Evolutionary conservation across 1,139 yeast species (phyloP), one percentile per base, ranked within the genome.

Genomic region (Lodderomyces elongisporus): DNA sequence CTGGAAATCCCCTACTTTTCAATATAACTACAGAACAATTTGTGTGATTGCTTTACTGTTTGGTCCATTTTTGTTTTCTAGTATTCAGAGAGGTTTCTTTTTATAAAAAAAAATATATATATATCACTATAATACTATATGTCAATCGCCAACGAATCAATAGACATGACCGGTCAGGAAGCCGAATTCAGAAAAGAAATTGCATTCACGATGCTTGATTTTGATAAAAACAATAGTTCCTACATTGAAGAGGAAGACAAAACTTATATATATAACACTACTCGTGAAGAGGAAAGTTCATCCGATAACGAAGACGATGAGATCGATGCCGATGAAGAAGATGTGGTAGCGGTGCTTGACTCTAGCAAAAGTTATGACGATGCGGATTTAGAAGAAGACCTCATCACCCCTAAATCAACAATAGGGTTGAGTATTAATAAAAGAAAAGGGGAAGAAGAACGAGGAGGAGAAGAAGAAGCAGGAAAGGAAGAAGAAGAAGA

Each of bases 211-310:
- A 50, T 62, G 27, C 42, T 57, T 21, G 49, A 47, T 31, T 52
- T 48, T 31, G 61, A 56, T 33, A 43, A 46, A 17, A 52, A 58
- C 35, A 60, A 56, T 28, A 43, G 45, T 16, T 54, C 67, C 4
- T 63, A 62, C 34, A 41, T 62, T 27, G 70, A 64, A 39, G 67
- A 61, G 31, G 66, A 62, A 7, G 70, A 64, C 40, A 57, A 51
- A 31, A 58, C 69, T 1, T 64, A 58, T 37, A 47, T 56, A 14
- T 51, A 56, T 37, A 49, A 52, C 14, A 56, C 26, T 6, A 27
- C 28, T 17, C 17, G 15, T 16, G 34, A 27, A 3, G 33, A 20
- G 4, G 52, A 41, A 14, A 54, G 48, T 14, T 48, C 41, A 10
- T 50, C 43, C 4, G 42, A 40, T 12, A 45, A 42, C 7, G 49